Conservation (phyloP, 441 rosid species). For the Aleurites moluccanus region DNA sequence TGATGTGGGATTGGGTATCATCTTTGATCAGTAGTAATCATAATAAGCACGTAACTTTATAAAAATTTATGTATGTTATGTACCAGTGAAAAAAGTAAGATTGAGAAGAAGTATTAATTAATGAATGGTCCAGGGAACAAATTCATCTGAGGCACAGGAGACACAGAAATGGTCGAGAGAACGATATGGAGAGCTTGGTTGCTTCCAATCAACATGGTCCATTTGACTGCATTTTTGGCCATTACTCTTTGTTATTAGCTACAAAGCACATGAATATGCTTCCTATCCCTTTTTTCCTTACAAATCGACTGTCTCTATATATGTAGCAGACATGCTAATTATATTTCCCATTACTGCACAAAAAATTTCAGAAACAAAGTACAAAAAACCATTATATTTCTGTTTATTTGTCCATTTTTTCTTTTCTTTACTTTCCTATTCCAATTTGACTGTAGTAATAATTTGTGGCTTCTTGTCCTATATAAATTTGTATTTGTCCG, state of each 20-base stretch:
- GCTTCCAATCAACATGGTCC: slow-evolving; percentile 44
- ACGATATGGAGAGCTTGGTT: slow-evolving; percentile 37
- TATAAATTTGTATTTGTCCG: neutral
- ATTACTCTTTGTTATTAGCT: slow-evolving; percentile 21
- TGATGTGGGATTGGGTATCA: no score
- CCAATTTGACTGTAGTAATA: slow-evolving; percentile 6
- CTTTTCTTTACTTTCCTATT: neutral
- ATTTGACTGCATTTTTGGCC: slow-evolving; percentile 50
- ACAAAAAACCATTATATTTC: slow-evolving; percentile 20
- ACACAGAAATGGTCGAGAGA: slow-evolving; percentile 39
- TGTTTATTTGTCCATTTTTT: slow-evolving; percentile 15
- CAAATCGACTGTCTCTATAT: slow-evolving; percentile 25
- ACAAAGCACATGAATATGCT: slow-evolving; percentile 38
- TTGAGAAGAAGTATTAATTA: neutral
- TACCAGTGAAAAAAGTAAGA: neutral
- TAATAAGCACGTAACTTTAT: neutral
- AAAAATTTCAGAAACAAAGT: slow-evolving; percentile 22
- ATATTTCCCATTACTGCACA: slow-evolving; percentile 18
- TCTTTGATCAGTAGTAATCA: no score
- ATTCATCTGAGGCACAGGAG: slow-evolving; percentile 41
- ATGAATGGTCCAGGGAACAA: slow-evolving; percentile 39
- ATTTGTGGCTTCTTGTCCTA: slow-evolving; percentile 9
- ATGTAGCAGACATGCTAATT: slow-evolving; percentile 20
- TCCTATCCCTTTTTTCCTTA: slow-evolving; percentile 19
- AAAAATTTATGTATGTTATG: neutral